Base-by-base conservation (phyloP, 2,329 filamentous ascomycete species). In the Venturiaceae sp. region DNA sequence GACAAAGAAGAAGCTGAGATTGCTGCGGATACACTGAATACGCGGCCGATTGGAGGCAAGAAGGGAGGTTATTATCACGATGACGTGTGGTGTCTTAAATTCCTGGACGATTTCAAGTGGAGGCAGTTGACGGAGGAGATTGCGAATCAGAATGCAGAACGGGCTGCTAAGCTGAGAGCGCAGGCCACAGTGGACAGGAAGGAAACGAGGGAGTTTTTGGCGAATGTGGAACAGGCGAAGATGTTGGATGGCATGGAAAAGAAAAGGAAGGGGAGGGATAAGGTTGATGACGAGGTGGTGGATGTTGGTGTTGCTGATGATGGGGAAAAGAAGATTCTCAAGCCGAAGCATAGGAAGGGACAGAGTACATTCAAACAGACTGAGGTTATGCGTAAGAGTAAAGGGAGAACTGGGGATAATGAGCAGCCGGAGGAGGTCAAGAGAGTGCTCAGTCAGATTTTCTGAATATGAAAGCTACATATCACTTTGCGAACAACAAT, bases 101-200 rank as follows among this genome's bases (percentile, higher is more conserved):
- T 95, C 67, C 75, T 95, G 62, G 86, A 83, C 62, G 88, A 88
- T 1, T 92, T 94, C 75, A 94, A 92, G 72, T 95, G 90, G 90
- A 77, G 72, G 53, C 73, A 80, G 65, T 65, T 82, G 62, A 90
- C 87, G 59, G 86, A 89, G 70, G 87, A 92, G 73, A 91, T 92
- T 64, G 80, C 87, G 41, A 81, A 86, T 30, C 90, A 95, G 76
- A 90, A 92, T 68, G 88, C 89, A 5, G 89, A 92, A 72, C 76
- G 89, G 60, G 80, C 84, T 57, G 87, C 85, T 66, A 80, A 88
- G 66, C 83, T 94, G 80, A 77, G 87, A 60, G 86, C 87, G 13
- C 90, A 94, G 72, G 88, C 94, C 64, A 80, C 82, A 66, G 85
- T 85, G 76, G 83, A 86, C 52, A 85, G 84, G 60, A 84, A 81